phyloP scores from a whole-genome alignment of 345 rosid species.

The Cardamine resedifolia region DNA sequence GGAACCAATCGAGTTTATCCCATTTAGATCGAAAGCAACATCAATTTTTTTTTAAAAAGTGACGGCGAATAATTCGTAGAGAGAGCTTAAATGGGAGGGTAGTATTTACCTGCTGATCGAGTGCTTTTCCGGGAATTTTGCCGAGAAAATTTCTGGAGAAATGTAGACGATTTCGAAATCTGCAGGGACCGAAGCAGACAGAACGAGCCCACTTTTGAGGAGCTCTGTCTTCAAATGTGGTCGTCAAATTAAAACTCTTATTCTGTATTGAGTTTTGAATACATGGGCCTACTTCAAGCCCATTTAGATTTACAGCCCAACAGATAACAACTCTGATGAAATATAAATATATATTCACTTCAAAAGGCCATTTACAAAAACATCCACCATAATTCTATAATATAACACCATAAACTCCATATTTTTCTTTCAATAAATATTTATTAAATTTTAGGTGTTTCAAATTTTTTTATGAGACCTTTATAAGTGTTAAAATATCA shows the following conservation, averaged over 20 bases:
- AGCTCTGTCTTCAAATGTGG: slow-evolving; percentile 21
- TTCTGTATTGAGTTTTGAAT: background rate
- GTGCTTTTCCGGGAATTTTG: slow-evolving; percentile 43
- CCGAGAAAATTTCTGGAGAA: slow-evolving; percentile 32
- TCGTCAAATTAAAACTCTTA: background rate
- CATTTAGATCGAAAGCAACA: slow-evolving; percentile 23
- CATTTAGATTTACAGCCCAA: no score
- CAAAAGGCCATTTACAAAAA: no score
- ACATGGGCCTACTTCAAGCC: slow-evolving; percentile 33
- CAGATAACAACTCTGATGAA: no score
- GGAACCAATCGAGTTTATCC: background rate
- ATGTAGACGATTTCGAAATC: slow-evolving; percentile 24
- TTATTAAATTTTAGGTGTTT: no score
- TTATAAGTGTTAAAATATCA: background rate
- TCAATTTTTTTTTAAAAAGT: background rate
- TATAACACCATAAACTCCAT: no score
- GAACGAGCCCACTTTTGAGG: slow-evolving; percentile 33
- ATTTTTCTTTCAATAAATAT: no score
- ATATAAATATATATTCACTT: no score
- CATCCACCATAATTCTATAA: no score
- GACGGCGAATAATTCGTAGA: background rate
- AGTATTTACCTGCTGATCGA: slow-evolving; percentile 40
- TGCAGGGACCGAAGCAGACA: slow-evolving; percentile 35
- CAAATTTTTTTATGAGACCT: no score
- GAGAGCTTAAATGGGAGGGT: slow-evolving; percentile 6